phyloP scores from a whole-genome alignment of 306 rosid species.

The Abrus precatorius region DNA sequence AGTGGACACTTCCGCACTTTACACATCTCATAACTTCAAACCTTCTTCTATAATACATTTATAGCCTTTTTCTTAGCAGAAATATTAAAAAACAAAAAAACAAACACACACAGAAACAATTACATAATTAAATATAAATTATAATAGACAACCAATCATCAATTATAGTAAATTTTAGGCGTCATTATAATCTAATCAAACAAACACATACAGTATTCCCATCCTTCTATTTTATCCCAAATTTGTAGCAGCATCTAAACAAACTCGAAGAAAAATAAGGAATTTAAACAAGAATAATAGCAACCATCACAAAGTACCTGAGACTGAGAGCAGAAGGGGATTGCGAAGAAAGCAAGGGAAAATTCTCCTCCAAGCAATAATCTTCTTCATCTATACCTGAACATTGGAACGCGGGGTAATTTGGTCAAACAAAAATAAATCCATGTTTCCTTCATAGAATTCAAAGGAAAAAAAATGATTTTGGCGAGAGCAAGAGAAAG shows the following conservation, averaged over 20 bases:
- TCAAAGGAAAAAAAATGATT: too few relatives aligned
- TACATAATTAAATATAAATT: background rate
- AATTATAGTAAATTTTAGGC: background rate
- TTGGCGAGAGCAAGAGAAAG: background rate
- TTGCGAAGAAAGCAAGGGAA: conserved; percentile 49
- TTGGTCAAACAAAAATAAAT: background rate
- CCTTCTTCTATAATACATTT: background rate
- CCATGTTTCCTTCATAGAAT: background rate
- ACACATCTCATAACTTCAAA: too few relatives aligned
- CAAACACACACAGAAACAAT: too few relatives aligned
- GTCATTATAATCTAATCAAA: background rate
- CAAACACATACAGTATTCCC: background rate
- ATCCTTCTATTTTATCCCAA: background rate
- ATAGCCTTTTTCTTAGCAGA: background rate
- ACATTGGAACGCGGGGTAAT: background rate
- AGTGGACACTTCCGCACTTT: too few relatives aligned
- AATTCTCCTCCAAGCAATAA: conserved; percentile 50
- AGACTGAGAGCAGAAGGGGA: conserved; percentile 57
- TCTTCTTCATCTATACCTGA: conserved; percentile 57
- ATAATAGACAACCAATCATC: background rate
- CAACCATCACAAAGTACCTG: background rate
- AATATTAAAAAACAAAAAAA: background rate
- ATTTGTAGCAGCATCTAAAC: background rate
- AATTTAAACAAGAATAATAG: background rate
- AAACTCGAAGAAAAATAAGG: background rate